Evolutionary conservation across 345 rosid species (phyloP).

Genomic region (Anacardium occidentale): DNA sequence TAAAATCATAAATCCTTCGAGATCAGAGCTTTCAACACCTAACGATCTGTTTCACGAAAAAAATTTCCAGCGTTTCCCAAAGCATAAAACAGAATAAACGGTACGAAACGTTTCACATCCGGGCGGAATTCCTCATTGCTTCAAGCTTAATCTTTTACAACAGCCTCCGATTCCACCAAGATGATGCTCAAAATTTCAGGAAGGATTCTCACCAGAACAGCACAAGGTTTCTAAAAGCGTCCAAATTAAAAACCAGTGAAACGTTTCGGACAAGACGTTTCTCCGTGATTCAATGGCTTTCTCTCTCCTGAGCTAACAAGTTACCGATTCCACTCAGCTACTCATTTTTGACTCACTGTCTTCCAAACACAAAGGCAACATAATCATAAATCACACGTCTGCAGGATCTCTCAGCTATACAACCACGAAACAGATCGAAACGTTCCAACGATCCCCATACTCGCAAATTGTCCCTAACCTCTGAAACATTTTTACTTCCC

Average conservation of each 20-base stretch:
- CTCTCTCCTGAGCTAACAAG: conserved; percentile 2
- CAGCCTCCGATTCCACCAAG: neutral
- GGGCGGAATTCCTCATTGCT: neutral
- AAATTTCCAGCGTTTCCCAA: conserved; percentile 5
- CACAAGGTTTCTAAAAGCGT: neutral
- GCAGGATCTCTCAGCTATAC: conserved; percentile 22
- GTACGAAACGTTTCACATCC: conserved; percentile 15
- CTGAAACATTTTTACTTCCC: conserved; percentile 32
- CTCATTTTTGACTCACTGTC: conserved; percentile 17
- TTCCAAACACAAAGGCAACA: neutral
- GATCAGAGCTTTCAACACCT: conserved; percentile 62
- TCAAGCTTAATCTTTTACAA: too few species aligned
- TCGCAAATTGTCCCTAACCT: conserved; percentile 25
- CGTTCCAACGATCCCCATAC: conserved; percentile 27
- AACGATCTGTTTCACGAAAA: conserved; percentile 46
- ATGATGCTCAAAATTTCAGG: conserved; percentile 7
- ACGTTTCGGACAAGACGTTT: conserved; percentile 12
- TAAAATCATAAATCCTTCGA: conserved; percentile 49
- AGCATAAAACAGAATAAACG: conserved; percentile 5
- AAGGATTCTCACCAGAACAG: conserved; percentile 1
- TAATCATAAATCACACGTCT: conserved; percentile 13
- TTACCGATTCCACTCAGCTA: conserved; percentile 33
- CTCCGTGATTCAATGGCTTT: conserved; percentile 11
- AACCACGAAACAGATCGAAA: conserved; percentile 18
- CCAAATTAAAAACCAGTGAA: neutral